Percentiles rank a stretch among this genome's conserved stretches.
These are phyloP conservation scores for Neurospora sp. DNA, from an alignment of 2,329 filamentous ascomycete species.

Conservation along the genomic window DNA sequence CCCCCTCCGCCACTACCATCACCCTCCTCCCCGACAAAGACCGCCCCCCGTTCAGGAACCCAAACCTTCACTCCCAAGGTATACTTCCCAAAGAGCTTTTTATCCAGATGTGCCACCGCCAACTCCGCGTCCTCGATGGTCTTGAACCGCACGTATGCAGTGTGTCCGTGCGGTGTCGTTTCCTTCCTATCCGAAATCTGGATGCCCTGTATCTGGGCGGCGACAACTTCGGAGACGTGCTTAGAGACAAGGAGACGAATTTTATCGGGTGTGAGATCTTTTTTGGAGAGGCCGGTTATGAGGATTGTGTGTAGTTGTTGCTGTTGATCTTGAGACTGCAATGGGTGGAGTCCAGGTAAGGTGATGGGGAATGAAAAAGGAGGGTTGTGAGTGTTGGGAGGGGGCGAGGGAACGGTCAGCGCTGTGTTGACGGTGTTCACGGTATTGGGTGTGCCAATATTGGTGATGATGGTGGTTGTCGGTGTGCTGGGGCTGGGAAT, in stretches of 20 bases:
- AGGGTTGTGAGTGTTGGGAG: background rate
- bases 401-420: background rate
- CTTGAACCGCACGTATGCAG: background rate
- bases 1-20: background rate
- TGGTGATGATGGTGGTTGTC: background rate
- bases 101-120: background rate
- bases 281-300: conserved; percentile 5
- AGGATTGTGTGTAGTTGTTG: conserved; percentile 9
- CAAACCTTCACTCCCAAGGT: background rate
- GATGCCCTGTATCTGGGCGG: background rate
- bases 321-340: background rate
- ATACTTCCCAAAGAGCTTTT: background rate
- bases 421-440: background rate
- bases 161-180: background rate
- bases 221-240: conserved; percentile 1
- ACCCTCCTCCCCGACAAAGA: background rate
- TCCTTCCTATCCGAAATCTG: background rate
- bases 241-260: conserved; percentile 3
- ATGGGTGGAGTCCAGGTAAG: background rate
- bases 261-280: background rate
- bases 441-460: background rate
- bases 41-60: background rate
- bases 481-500: background rate
- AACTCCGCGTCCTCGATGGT: background rate
- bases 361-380: background rate